Evolutionary conservation across 495 filamentous ascomycete genomes (phyloP).

Genomic region (Hypoxylon fragiforme): DNA sequence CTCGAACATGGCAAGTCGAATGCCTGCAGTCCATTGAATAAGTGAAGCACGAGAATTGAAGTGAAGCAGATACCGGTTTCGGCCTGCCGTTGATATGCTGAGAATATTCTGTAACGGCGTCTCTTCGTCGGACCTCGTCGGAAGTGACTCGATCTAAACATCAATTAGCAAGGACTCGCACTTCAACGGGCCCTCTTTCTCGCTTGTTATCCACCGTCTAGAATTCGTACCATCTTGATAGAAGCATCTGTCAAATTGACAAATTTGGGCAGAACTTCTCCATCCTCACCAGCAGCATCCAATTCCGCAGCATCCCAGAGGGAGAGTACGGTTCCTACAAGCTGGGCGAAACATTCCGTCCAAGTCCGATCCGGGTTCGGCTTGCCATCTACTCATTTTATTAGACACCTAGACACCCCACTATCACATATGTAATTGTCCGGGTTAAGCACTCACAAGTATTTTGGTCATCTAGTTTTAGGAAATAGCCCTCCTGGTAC

Average conservation of each 20-base stretch:
- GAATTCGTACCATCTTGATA: slow-evolving; percentile 81
- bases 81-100: slow-evolving; percentile 90
- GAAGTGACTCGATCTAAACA: slow-evolving; percentile 81
- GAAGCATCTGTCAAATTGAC: slow-evolving; percentile 97
- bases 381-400: slow-evolving; percentile 67
- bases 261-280: slow-evolving; percentile 89
- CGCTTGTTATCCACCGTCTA: background rate
- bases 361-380: slow-evolving; percentile 84
- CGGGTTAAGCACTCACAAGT: slow-evolving; percentile 61
- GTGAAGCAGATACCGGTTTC: slow-evolving; percentile 92
- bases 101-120: slow-evolving; percentile 88
- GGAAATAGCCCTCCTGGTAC: slow-evolving; percentile 96
- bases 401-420: slow-evolving; percentile 28
- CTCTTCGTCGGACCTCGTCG: slow-evolving; percentile 73
- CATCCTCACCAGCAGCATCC: slow-evolving; percentile 80
- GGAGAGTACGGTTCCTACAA: slow-evolving; percentile 92
- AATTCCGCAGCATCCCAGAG: slow-evolving; percentile 95
- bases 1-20: slow-evolving; percentile 93
- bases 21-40: slow-evolving; percentile 93
- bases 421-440: background rate
- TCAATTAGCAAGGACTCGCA: slow-evolving; percentile 4
- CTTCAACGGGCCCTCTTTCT: background rate
- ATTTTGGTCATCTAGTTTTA: slow-evolving; percentile 94
- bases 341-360: slow-evolving; percentile 96
- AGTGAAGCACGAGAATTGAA: slow-evolving; percentile 94